Conservation (phyloP, 2,329 filamentous ascomycete genomes). For the Paecilomyces formosus region DNA sequence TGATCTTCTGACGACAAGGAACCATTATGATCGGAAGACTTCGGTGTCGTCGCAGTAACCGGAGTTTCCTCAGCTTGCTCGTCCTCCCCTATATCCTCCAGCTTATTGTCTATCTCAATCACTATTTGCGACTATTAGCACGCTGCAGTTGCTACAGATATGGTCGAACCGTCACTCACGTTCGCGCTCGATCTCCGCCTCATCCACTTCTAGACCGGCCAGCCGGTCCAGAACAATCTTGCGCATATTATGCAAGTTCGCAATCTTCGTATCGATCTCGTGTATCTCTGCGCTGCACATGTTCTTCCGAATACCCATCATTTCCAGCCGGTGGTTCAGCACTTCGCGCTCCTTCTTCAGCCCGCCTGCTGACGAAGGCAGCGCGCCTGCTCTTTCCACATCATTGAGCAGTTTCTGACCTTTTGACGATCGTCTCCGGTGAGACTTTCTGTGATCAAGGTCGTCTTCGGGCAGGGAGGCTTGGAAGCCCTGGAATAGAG, state of each 20-base stretch:
- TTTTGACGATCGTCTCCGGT: slow-evolving; percentile 61
- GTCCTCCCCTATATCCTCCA: slow-evolving; percentile 58
- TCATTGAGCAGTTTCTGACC: slow-evolving; percentile 65
- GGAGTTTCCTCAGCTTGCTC: slow-evolving; percentile 34
- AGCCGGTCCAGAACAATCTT: slow-evolving; percentile 83
- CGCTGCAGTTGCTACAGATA: background rate
- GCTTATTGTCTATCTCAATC: slow-evolving; percentile 51
- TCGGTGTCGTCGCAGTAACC: slow-evolving; percentile 24
- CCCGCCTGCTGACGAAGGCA: slow-evolving; percentile 60
- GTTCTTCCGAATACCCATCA: slow-evolving; percentile 87
- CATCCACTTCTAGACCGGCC: slow-evolving; percentile 81
- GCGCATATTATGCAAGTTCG: slow-evolving; percentile 87
- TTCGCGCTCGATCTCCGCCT: slow-evolving; percentile 82
- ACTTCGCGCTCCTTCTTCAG: slow-evolving; percentile 73
- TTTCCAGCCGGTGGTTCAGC: slow-evolving; percentile 79
- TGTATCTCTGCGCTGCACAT: slow-evolving; percentile 96
- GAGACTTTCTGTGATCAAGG: slow-evolving; percentile 58
- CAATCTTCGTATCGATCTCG: slow-evolving; percentile 95
- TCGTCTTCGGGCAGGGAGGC: slow-evolving; percentile 71
- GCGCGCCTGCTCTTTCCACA: slow-evolving; percentile 48
- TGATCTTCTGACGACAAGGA: slow-evolving; percentile 48
- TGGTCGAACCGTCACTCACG: slow-evolving; percentile 44
- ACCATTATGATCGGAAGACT: slow-evolving; percentile 30
- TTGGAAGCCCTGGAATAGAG: slow-evolving; percentile 93
- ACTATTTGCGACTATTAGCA: slow-evolving; percentile 26